Conservation (phyloP, 2,329 filamentous ascomycete genomes). For the Proliferodiscus dingleyae region DNA sequence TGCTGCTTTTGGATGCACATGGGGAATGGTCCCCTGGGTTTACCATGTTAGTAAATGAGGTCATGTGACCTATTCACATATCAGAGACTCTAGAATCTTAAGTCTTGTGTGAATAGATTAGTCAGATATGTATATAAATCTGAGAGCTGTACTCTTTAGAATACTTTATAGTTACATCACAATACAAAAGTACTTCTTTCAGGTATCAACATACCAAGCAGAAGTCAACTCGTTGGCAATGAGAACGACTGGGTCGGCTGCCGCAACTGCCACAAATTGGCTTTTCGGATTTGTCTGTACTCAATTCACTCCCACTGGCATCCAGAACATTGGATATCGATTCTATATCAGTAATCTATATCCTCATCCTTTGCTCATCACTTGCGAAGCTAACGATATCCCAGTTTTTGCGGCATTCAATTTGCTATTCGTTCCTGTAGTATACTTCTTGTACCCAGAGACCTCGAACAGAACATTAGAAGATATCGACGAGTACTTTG, state of each 20-base stretch:
- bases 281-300: conserved; percentile 27
- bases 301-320: conserved; percentile 32
- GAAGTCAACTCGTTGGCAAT: conserved; percentile 47
- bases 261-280: conserved; percentile 34
- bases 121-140: too few species aligned
- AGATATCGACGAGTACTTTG: conserved; percentile 23
- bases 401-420: conserved; percentile 52
- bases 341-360: conserved; percentile 39
- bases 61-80: too few species aligned
- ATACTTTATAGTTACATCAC: too few species aligned
- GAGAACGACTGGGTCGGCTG: conserved; percentile 50
- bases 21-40: conserved; percentile 43
- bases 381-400: neutral
- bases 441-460: conserved; percentile 26
- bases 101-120: too few species aligned
- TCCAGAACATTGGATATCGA: conserved; percentile 29
- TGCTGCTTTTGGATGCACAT: conserved; percentile 44
- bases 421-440: conserved; percentile 22
- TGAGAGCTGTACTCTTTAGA: too few species aligned
- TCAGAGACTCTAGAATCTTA: too few species aligned
- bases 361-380: neutral
- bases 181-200: too few species aligned
- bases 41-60: too few species aligned
- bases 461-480: conserved; percentile 24
- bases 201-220: too few species aligned